Evolutionary conservation across 805 yeast genomes (phyloP).

Genomic region (Clavispora phyllophila): DNA sequence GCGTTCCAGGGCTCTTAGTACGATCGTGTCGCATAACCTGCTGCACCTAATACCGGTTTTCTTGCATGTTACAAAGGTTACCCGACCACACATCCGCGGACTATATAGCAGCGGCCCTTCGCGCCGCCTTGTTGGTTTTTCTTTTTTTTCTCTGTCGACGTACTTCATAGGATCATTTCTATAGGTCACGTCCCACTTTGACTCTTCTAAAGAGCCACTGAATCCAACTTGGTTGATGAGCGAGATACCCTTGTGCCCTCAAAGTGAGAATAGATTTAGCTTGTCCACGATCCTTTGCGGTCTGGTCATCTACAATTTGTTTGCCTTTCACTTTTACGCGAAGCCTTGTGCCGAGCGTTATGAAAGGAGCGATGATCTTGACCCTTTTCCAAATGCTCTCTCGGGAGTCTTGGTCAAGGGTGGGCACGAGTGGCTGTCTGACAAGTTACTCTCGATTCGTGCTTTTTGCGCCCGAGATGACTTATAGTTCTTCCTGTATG

Average conservation of each 20-base stretch:
- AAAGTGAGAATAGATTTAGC: conserved; percentile 72
- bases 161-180: conserved; percentile 99
- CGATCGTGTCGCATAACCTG: no score
- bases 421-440: conserved; percentile 99
- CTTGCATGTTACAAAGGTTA: conserved; percentile 1
- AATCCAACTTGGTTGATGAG: conserved; percentile 98
- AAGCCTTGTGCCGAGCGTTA: conserved; percentile 23
- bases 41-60: background rate
- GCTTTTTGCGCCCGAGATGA: conserved; percentile 9
- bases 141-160: conserved; percentile 74
- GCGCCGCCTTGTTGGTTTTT: conserved; percentile 10
- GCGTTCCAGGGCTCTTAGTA: no score
- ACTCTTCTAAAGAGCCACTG: conserved; percentile 97
- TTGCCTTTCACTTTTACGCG: conserved; percentile 37
- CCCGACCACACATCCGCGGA: background rate
- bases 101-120: background rate
- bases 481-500: conserved; percentile 26
- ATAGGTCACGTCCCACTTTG: conserved; percentile 98
- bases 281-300: conserved; percentile 81
- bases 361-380: conserved; percentile 98
- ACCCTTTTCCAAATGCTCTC: conserved; percentile 77
- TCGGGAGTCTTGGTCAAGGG: conserved; percentile 77
- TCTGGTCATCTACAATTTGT: conserved; percentile 66
- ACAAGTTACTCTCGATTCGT: conserved; percentile 58
- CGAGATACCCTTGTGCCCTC: conserved; percentile 78